Conservation (phyloP, 176 grass and related monocot genomes). For the Phoenix roebelenii region DNA sequence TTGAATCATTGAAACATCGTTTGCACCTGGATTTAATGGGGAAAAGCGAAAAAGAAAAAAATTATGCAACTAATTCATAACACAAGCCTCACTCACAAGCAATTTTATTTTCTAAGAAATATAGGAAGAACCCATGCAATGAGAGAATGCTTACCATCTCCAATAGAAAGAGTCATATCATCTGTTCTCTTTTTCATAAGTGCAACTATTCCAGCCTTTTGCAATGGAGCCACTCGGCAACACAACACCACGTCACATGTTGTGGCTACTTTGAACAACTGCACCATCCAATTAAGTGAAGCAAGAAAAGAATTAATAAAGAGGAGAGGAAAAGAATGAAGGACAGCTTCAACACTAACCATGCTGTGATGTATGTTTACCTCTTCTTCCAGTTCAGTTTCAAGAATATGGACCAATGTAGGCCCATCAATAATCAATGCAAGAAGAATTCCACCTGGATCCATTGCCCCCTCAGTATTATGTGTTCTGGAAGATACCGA, state of each 20-base stretch:
- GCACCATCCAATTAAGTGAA: conserved; percentile 17
- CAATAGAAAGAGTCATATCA: conserved; percentile 94
- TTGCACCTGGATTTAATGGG: conserved; percentile 52
- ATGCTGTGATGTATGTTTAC: conserved; percentile 16
- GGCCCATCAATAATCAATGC: conserved; percentile 77
- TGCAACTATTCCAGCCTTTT: conserved; percentile 85
- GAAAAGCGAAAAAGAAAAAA: conserved; percentile 11
- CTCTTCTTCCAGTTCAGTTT: conserved; percentile 66
- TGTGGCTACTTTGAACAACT: conserved; percentile 71
- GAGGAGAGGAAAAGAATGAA: conserved; percentile 5
- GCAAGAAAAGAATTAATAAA: conserved; percentile 6
- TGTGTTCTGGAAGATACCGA: conserved; percentile 25
- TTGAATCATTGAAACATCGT: conserved; percentile 98
- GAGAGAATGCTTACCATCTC: conserved; percentile 50
- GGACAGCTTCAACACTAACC: too few relatives aligned
- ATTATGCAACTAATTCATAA: not conserved
- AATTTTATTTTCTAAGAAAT: not conserved
- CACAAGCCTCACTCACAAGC: not conserved
- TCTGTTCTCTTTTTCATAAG: conserved; percentile 75
- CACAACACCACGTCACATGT: conserved; percentile 69
- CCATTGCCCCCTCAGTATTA: conserved; percentile 19
- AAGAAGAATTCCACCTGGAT: conserved; percentile 30
- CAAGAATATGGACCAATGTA: conserved; percentile 76
- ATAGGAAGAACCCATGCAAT: not conserved
- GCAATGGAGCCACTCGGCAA: conserved; percentile 78